A percentile compares a stretch with the other conserved stretches of the same genome.
Evolutionary conservation across 352 stramenopile genomes (phyloP).

Genomic region (Phytophthora meadii): DNA sequence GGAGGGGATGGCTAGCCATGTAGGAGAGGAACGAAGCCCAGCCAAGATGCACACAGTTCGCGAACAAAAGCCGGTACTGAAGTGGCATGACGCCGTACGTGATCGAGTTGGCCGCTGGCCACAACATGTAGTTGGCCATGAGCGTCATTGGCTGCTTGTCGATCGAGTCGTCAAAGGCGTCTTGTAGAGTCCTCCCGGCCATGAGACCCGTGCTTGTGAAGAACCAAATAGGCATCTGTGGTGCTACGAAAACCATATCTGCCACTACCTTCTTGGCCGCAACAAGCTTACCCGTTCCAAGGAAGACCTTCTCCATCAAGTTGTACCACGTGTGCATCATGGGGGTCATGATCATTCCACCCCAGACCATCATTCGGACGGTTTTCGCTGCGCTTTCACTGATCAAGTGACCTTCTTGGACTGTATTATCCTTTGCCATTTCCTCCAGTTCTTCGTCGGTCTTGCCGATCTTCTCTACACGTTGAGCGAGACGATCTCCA

Average conservation of each 20-base stretch:
- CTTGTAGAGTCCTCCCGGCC: conserved; percentile 27
- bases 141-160: conserved; percentile 37
- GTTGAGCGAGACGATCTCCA: conserved; percentile 51
- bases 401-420: conserved; percentile 12
- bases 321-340: conserved; percentile 92
- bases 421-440: conserved; percentile 9
- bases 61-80: conserved; percentile 40
- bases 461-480: conserved; percentile 32
- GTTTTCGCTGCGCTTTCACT: conserved; percentile 36
- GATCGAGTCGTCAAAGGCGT: conserved; percentile 33
- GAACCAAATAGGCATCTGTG: conserved; percentile 40
- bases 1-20: conserved; percentile 29
- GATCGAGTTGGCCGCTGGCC: conserved; percentile 40
- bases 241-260: conserved; percentile 44
- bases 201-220: conserved; percentile 40
- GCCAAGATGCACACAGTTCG: conserved; percentile 40
- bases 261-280: conserved; percentile 42
- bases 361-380: conserved; percentile 83
- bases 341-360: conserved; percentile 83
- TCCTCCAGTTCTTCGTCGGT: conserved; percentile 21
- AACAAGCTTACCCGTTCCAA: conserved; percentile 28
- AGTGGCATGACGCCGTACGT: conserved; percentile 43
- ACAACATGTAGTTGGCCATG: conserved; percentile 45
- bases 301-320: conserved; percentile 63
- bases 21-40: conserved; percentile 48